Evolutionary conservation across 2,329 filamentous ascomycete species (phyloP).

Genomic region (Colletotrichum sublineola): DNA sequence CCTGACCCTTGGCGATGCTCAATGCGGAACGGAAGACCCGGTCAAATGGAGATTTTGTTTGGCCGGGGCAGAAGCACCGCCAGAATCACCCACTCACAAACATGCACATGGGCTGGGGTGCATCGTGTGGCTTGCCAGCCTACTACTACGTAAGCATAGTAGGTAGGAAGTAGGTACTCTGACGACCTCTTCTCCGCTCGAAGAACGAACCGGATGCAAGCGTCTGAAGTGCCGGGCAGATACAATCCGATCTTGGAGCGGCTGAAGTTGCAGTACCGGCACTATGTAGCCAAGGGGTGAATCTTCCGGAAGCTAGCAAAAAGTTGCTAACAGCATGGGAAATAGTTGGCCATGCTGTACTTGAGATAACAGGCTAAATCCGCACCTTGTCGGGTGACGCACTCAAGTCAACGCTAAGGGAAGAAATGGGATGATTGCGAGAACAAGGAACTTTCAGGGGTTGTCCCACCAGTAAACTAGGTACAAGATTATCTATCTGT

Average conservation of each 20-base stretch:
- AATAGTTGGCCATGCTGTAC: neutral
- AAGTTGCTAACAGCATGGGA: neutral
- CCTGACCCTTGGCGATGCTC: constrained; percentile 18
- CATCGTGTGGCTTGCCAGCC: no score
- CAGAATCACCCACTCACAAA: neutral
- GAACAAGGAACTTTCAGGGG: neutral
- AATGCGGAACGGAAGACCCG: constrained; percentile 40
- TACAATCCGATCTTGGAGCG: constrained; percentile 7
- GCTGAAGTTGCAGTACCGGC: constrained; percentile 29
- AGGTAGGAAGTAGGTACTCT: neutral
- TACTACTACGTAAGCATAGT: no score
- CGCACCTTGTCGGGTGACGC: constrained; percentile 9
- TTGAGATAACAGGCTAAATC: constrained; percentile 32
- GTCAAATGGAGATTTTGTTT: constrained; percentile 31
- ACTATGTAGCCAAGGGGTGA: constrained; percentile 9
- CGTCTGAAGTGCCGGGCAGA: neutral
- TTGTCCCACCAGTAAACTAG: neutral
- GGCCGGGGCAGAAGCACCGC: constrained; percentile 6
- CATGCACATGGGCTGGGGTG: no score
- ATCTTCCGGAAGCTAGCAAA: constrained; percentile 23
- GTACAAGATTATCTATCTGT: neutral
- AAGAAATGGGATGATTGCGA: neutral
- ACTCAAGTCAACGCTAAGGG: neutral
- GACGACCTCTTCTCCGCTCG: neutral
- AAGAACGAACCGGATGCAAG: neutral